These are phyloP conservation scores for Geosiphon pyriformis DNA, from an alignment of 192 early-diverging fungal species.

Conservation along the genomic window DNA sequence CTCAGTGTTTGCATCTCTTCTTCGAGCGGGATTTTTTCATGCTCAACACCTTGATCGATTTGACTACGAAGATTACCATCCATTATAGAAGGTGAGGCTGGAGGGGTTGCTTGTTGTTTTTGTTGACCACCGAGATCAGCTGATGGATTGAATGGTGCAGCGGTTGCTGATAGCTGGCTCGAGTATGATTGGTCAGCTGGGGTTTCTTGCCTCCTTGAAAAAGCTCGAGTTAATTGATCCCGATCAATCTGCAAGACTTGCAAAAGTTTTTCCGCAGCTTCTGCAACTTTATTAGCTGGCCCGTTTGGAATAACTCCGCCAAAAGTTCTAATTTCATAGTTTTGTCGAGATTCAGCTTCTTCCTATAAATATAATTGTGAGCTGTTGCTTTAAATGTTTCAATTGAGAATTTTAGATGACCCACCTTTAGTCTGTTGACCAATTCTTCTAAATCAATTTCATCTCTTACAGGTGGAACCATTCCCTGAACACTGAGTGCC, in stretches of 20 bases:
- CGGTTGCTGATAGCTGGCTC: background rate
- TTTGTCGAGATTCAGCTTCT: background rate
- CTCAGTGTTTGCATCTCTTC: no score
- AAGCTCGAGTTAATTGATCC: no score
- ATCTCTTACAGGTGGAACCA: background rate
- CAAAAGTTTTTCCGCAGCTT: background rate
- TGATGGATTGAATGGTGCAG: background rate
- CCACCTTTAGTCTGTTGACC: background rate
- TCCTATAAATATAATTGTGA: background rate
- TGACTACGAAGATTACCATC: no score
- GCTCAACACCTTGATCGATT: no score
- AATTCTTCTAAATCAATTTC: background rate
- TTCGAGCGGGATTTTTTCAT: no score
- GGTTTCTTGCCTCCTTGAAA: background rate
- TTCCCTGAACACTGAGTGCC: background rate
- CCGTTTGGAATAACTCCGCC: background rate
- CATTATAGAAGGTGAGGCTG: background rate
- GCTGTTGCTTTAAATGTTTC: background rate
- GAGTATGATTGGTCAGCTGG: background rate
- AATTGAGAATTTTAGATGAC: background rate
- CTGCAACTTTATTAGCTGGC: conserved; percentile 1
- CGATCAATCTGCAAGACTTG: background rate
- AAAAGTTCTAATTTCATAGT: background rate
- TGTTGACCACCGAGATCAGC: background rate
- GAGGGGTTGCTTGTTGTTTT: background rate